Evolutionary conservation across 2,329 filamentous ascomycete species (phyloP), one percentile per base, ranked within the genome.

Genomic region (Westerdykella aurantiaca): DNA sequence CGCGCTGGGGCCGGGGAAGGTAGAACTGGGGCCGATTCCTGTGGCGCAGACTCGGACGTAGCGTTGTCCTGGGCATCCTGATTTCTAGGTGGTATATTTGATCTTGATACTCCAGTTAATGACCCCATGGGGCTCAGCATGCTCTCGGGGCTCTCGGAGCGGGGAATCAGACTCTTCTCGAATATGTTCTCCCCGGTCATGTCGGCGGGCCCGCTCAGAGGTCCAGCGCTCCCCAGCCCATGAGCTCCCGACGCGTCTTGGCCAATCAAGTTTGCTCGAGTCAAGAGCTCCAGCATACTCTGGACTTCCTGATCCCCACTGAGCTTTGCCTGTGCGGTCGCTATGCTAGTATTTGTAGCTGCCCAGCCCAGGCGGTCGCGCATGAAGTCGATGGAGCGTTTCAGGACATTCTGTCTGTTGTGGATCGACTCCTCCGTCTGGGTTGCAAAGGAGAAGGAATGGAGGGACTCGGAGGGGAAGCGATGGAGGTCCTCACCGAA

Each of bases 401-500:
- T 95, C 59, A 98, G 68, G 29, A 95, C 85, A 73, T 88, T 95
- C 66, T 97, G 90, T 43, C 93, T 85, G 65, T 81, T 95, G 64
- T 95, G 87, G 44, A 97, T 77, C 50, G 88, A 82, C 50, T 97
- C 91, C 61, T 95, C 90, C 3, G 90, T 91, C 68, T 95, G 90
- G 56, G 95, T 88, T 34, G 93, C 88, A 67, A 98, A 98, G 11
- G 91, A 97, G 71, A 98, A 98, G 1, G 93, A 98, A 69, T 98
- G 93, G 38, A 98, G 74, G 5, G 93, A 98, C 65, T 98, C 93
- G 56, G 88, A 88, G 1, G 93, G 91, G 64, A 98, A 98, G 29
- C 90, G 84, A 37, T 83, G 84, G 37, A 98, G 79, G 63, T 98
- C 93, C 72, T 97, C 93, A 59, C 82, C 79, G 61, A 89, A 88